These are phyloP conservation scores for Coriaria nepalensis DNA, from an alignment of 306 rosid species.

Conservation along the genomic window DNA sequence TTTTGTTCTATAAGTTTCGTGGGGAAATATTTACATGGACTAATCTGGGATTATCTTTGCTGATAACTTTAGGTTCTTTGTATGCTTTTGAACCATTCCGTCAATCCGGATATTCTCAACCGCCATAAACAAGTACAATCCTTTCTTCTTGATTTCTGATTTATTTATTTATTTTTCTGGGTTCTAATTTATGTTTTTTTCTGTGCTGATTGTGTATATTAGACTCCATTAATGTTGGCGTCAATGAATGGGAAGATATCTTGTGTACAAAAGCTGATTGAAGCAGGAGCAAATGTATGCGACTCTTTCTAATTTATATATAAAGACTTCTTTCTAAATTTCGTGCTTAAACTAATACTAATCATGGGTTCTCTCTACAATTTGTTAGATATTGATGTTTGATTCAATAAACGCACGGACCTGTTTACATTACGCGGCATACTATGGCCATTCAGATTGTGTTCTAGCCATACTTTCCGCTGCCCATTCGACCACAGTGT, in stretches of 20 bases:
- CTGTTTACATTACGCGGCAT: conserved; percentile 82
- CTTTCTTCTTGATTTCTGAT: not conserved
- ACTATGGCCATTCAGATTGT: conserved; percentile 66
- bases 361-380: conserved; percentile 10
- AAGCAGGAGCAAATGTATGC: conserved; percentile 82
- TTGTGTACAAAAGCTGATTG: conserved; percentile 52
- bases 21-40: conserved; percentile 1
- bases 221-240: conserved; percentile 92
- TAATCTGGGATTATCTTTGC: conserved; percentile 11
- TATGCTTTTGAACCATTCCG: conserved; percentile 44
- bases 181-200: not conserved
- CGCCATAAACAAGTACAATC: conserved; percentile 56
- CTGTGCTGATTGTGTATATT: conserved; percentile 6
- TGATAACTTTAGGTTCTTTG: conserved; percentile 40
- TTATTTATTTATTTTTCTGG: not conserved
- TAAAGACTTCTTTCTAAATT: conserved; percentile 7
- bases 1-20: conserved; percentile 1
- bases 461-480: conserved; percentile 59
- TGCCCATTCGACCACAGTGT: conserved; percentile 60
- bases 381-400: conserved; percentile 64
- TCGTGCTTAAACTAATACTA: conserved; percentile 3
- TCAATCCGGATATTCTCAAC: conserved; percentile 48
- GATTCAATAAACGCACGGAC: conserved; percentile 66
- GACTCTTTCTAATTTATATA: conserved; percentile 6
- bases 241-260: conserved; percentile 62